Conservation (phyloP, 1,284 basidiomycete genomes). For the Thecaphora thlaspeos region DNA sequence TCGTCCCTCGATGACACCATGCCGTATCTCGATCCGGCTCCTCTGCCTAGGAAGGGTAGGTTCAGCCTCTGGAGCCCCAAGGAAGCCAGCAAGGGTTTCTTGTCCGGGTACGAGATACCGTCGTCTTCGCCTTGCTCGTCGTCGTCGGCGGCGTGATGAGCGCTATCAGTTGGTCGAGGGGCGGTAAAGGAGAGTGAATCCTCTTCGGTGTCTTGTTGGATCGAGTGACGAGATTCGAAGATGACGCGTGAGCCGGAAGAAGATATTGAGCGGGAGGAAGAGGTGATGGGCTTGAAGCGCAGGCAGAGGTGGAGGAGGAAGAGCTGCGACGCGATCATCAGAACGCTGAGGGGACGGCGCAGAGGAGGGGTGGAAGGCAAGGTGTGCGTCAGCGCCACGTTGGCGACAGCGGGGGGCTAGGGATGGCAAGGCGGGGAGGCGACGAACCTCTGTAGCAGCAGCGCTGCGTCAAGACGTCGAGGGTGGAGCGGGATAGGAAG, state of each 20-base stretch:
- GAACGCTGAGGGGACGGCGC: no score
- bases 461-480: background rate
- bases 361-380: no score
- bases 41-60: background rate
- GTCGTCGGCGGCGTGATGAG: no score
- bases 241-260: conserved; percentile 25
- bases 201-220: background rate
- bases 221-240: conserved; percentile 7
- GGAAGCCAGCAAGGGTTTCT: conserved; percentile 30
- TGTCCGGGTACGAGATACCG: conserved; percentile 18
- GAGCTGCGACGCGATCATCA: conserved; percentile 61
- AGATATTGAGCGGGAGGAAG: conserved; percentile 22
- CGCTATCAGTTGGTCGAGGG: no score
- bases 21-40: background rate
- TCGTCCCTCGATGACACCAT: conserved; percentile 62
- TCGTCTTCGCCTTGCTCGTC: conserved; percentile 5
- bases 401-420: no score
- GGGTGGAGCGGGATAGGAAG: no score
- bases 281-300: conserved; percentile 56
- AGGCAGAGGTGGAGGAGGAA: conserved; percentile 62
- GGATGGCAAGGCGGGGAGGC: no score
- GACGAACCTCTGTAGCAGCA: conserved; percentile 26
- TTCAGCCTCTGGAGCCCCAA: conserved; percentile 5
- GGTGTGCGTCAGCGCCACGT: no score
- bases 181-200: background rate